Conservation (phyloP, 371 early-diverging fungal genomes). For the Paramicrosporidium saccamoebae region DNA sequence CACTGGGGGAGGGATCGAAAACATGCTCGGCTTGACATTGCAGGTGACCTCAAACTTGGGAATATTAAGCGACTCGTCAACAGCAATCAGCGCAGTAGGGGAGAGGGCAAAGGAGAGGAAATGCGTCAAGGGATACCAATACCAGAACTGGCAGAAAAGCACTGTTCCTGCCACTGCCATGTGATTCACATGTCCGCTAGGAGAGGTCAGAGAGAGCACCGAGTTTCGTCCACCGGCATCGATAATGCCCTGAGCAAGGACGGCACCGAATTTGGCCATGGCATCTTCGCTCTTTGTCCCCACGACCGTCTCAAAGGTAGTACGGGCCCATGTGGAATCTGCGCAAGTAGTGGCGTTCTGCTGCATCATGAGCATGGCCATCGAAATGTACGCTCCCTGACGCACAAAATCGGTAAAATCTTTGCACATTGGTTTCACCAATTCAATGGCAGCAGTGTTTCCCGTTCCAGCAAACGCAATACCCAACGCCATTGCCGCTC, state of each 20-base stretch:
- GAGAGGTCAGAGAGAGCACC: constrained; percentile 59
- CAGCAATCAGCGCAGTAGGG: constrained; percentile 76
- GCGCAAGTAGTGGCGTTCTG: constrained; percentile 49
- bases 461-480: constrained; percentile 92
- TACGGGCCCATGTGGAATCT: constrained; percentile 40
- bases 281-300: constrained; percentile 68
- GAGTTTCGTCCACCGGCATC: constrained; percentile 94
- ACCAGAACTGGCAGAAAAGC: constrained; percentile 95
- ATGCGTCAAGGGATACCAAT: constrained; percentile 94
- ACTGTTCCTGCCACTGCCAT: constrained; percentile 85
- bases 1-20: constrained; percentile 56
- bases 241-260: constrained; percentile 82
- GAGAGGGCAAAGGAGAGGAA: constrained; percentile 70
- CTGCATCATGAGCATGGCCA: constrained; percentile 90
- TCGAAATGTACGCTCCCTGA: constrained; percentile 89
- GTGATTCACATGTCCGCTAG: constrained; percentile 58
- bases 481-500: constrained; percentile 84
- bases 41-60: constrained; percentile 58
- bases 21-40: constrained; percentile 48
- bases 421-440: constrained; percentile 92
- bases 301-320: constrained; percentile 56
- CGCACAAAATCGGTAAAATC: constrained; percentile 90
- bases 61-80: constrained; percentile 47
- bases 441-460: constrained; percentile 49
- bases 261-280: constrained; percentile 89